Percentiles rank a stretch among this genome's conserved stretches.
Conservation (phyloP, 2,329 filamentous ascomycete species). For the Raffaelea deltoideospora region DNA sequence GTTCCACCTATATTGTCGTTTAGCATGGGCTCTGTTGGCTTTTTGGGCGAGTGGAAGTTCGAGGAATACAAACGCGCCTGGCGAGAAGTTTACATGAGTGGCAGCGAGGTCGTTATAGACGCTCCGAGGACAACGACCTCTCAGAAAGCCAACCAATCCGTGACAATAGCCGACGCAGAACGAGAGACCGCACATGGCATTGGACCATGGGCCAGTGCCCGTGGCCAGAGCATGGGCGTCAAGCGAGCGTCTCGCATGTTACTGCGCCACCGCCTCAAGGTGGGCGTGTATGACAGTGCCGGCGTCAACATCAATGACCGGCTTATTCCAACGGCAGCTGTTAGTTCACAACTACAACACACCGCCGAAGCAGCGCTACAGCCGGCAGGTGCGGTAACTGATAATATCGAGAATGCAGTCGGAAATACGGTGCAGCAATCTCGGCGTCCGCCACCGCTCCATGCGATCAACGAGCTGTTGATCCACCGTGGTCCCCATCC, state of each 20-base stretch:
- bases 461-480: constrained; percentile 88
- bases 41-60: constrained; percentile 95
- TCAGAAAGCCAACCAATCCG: too few species aligned
- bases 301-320: constrained; percentile 44
- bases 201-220: constrained; percentile 62
- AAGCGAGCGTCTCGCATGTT: constrained; percentile 65
- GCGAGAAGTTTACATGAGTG: constrained; percentile 78
- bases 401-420: too few species aligned
- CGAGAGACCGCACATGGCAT: constrained; percentile 15
- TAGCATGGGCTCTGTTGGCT: constrained; percentile 92
- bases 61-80: constrained; percentile 83
- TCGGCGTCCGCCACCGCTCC: constrained; percentile 33
- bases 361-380: too few species aligned
- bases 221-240: constrained; percentile 68
- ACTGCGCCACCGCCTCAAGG: constrained; percentile 72
- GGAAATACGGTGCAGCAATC: too few species aligned
- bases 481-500: constrained; percentile 83
- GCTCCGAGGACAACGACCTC: constrained; percentile 18
- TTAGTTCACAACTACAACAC: too few species aligned
- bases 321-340: constrained; percentile 30
- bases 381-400: too few species aligned
- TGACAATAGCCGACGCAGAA: constrained; percentile 3
- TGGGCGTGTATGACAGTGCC: constrained; percentile 63
- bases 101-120: constrained; percentile 34
- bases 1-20: constrained; percentile 90